Base-by-base conservation (phyloP, 2,329 filamentous ascomycete genomes). In the Neurospora sp. region DNA sequence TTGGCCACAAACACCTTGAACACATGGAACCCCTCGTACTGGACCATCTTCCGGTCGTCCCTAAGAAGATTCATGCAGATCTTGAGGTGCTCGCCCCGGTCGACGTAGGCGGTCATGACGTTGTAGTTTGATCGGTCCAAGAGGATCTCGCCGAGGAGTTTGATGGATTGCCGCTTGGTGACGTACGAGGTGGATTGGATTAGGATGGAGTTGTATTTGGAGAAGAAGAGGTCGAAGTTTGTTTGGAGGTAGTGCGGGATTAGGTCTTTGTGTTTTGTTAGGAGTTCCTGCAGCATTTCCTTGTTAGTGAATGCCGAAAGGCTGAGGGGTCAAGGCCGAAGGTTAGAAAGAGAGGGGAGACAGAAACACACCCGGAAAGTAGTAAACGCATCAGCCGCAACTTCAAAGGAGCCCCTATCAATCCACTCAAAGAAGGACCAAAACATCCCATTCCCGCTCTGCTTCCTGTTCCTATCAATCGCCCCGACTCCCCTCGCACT, bases 1-100 rank as follows among this genome's bases (percentile, higher is more conserved):
- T 99, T 99, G 71, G 96, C 96, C 69, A 98, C 96, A 81, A 99
- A 99, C 72, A 99, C 95, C 84, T 99, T 99, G 86, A 99, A 99
- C 57, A 99, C 95, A 79, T 99, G 96, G 80, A 99, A 99, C 8
- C 94, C 96, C 80, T 99, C 96, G 79, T 99, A 99, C 81, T 98
- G 96, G 72, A 99, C 96, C 94, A 99, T 99, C 81, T 97, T 96
- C 75, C 95, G 89, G 80, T 98, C 95, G 79, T 98, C 96, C 74
- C 93, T 90, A 72, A 99, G 84, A 71, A 99, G 85, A 80, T 97
- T 98, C 96, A 99, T 99, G 83, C 94, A 96, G 73, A 98, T 91
- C 83, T 99, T 99, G 75, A 99, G 87, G 78, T 99, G 94, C 78
- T 98, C 95, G 71, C 94, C 94, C 67, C 91, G 90, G 79, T 97